A percentile compares a stretch with the other conserved stretches of the same genome.
Evolutionary conservation across 2,329 filamentous ascomycete genomes (phyloP).

Genomic region (Penicillium sp.): DNA sequence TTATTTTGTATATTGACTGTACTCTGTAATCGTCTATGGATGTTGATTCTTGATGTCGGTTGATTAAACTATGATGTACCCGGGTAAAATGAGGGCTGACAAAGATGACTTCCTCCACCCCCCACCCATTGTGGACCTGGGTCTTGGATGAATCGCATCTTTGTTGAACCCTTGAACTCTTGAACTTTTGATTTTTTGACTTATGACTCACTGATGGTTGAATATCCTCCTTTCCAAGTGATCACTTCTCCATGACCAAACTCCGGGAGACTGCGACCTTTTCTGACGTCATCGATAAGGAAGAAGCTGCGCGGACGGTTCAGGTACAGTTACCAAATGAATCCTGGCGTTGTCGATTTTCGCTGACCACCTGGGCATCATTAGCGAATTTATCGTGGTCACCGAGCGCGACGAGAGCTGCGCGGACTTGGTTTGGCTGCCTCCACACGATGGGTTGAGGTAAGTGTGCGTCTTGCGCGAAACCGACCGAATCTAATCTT

Average conservation of each 20-base stretch:
- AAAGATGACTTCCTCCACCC: neutral
- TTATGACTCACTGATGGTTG: too few relatives aligned
- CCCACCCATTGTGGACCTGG: neutral
- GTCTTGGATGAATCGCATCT: neutral
- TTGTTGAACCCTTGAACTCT: neutral
- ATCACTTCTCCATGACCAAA: neutral
- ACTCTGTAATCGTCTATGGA: neutral
- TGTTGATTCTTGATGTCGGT: neutral
- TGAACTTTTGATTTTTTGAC: neutral
- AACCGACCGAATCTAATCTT: neutral
- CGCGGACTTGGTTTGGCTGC: slow-evolving; percentile 66
- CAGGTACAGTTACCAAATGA: slow-evolving; percentile 17
- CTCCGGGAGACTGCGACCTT: neutral
- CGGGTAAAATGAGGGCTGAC: neutral
- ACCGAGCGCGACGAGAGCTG: slow-evolving; percentile 69
- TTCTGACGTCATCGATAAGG: slow-evolving; percentile 21
- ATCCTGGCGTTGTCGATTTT: neutral
- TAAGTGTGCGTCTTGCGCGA: slow-evolving; percentile 31
- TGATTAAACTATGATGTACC: neutral
- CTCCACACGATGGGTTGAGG: slow-evolving; percentile 69
- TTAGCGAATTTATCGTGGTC: slow-evolving; percentile 74
- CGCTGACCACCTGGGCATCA: neutral
- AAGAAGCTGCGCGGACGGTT: slow-evolving; percentile 19
- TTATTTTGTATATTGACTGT: neutral
- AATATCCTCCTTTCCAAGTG: neutral